phyloP scores from a whole-genome alignment of 495 filamentous ascomycete genomes.

The Podospora australis region DNA sequence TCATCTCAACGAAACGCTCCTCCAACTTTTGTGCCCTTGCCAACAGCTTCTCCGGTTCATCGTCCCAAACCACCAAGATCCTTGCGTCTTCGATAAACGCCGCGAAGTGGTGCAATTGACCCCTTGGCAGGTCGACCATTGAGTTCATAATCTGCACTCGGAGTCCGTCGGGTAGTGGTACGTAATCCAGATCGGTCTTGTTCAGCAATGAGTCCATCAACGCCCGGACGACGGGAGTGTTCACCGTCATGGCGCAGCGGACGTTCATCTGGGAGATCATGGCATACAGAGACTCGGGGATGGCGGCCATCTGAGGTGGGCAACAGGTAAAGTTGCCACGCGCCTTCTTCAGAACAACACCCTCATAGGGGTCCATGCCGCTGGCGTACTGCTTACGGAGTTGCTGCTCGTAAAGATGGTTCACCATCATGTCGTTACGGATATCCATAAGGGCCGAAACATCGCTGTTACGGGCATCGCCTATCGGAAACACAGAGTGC shows the following conservation, averaged over 20 bases:
- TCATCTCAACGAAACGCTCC: conserved; percentile 46
- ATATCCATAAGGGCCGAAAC: conserved; percentile 43
- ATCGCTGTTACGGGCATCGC: conserved; percentile 39
- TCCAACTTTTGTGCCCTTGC: conserved; percentile 45
- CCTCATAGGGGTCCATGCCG: conserved; percentile 48
- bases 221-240: conserved; percentile 25
- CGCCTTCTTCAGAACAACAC: conserved; percentile 53
- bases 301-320: conserved; percentile 46
- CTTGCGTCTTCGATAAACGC: conserved; percentile 55
- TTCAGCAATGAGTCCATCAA: conserved; percentile 15
- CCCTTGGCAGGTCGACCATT: conserved; percentile 46
- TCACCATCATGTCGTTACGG: conserved; percentile 54
- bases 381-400: conserved; percentile 51
- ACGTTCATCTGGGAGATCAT: conserved; percentile 52
- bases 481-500: conserved; percentile 39
- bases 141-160: conserved; percentile 54
- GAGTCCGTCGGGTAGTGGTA: conserved; percentile 51
- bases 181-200: conserved; percentile 37
- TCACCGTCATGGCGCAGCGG: conserved; percentile 28
- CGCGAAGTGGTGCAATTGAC: conserved; percentile 61
- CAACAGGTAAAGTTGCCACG: conserved; percentile 48
- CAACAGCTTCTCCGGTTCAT: conserved; percentile 51
- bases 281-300: conserved; percentile 43
- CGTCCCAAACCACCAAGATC: conserved; percentile 61
- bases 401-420: conserved; percentile 56